Evolutionary conservation across 2,329 filamentous ascomycete species (phyloP), one percentile per base, ranked within the genome.

Genomic region (Samsoniella hepiali): DNA sequence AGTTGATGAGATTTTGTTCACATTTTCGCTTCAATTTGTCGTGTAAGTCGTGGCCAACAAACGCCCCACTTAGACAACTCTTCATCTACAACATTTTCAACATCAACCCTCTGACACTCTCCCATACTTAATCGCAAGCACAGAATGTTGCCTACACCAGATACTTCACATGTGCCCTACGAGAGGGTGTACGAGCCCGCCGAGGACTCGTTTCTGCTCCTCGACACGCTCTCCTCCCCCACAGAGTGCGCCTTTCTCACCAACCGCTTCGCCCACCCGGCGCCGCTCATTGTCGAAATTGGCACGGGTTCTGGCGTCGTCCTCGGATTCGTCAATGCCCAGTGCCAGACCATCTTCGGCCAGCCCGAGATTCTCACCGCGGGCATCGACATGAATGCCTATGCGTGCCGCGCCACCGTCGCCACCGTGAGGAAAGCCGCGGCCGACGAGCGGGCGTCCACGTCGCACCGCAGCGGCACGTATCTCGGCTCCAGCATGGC

Each of bases 231-330:
- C 51, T 94, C 93, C 0, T 89, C 88, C 1, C 64, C 80, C 0
- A 74, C 83, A 2, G 92, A 97, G 76, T 85, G 81, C 4, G 68
- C 78, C 31, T 97, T 92, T 75, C 85, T 97, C 27, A 80, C 81
- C 22, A 64, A 76, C 5, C 85, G 84, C 50, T 96, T 97, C 72
- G 65, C 67, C 31, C 53, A 66, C 36, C 75, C 82, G 1, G 71
- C 79, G 1, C 87, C 89, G 0, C 76, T 97, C 1, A 81, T 97
- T 36, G 81, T 96, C 66, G 95, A 99, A 78, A 81, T 97, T 66
- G 95, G 95, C 63, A 89, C 91, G 0, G 95, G 95, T 62, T 98
- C 94, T 0, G 95, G 95, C 65, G 90, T 99, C 11, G 91, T 99
- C n/a, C 82, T 98, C 47, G 91, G 89, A 62, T 99, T 99, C 76